Evolutionary conservation across 2,329 filamentous ascomycete genomes (phyloP).

Genomic region (Colletotrichum spinosum): DNA sequence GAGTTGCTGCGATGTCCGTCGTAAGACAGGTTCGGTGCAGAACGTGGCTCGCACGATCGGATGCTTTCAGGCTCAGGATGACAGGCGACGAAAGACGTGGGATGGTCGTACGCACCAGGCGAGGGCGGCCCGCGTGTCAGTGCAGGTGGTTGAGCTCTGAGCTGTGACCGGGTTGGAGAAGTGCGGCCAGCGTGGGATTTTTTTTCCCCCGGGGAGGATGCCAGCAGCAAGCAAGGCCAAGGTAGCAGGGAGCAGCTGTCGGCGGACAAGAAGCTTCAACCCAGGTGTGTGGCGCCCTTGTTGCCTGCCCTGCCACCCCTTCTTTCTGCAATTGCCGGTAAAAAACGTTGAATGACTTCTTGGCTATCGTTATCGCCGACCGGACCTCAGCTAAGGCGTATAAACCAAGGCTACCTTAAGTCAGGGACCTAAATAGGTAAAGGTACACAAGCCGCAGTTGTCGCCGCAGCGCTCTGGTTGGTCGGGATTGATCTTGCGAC

Average conservation of each 20-base stretch:
- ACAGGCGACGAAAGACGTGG: neutral
- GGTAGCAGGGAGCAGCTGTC: slow-evolving; percentile 27
- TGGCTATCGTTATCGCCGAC: neutral
- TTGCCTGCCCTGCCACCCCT: too few species aligned
- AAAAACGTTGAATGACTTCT: too few species aligned
- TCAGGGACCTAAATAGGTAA: too few species aligned
- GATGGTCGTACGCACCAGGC: too few species aligned
- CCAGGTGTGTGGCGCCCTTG: neutral
- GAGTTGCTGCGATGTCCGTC: slow-evolving; percentile 1
- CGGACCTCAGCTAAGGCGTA: neutral
- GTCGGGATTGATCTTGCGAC: neutral
- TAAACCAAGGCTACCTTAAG: too few species aligned
- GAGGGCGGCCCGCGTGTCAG: slow-evolving; percentile 5
- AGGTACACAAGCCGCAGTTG: neutral
- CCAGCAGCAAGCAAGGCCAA: too few species aligned
- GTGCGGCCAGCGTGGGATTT: slow-evolving; percentile 9
- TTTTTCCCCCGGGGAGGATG: neutral
- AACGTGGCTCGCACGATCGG: neutral
- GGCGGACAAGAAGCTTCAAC: slow-evolving; percentile 26
- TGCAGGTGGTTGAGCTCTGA: slow-evolving; percentile 1
- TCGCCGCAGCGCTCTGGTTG: slow-evolving; percentile 13
- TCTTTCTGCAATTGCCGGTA: too few species aligned
- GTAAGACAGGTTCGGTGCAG: slow-evolving; percentile 16
- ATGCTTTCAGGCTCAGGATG: slow-evolving; percentile 7
- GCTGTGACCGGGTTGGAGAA: neutral